Evolutionary conservation across 2,329 filamentous ascomycete genomes (phyloP).

Genomic region (Aspergillus calidoustus): DNA sequence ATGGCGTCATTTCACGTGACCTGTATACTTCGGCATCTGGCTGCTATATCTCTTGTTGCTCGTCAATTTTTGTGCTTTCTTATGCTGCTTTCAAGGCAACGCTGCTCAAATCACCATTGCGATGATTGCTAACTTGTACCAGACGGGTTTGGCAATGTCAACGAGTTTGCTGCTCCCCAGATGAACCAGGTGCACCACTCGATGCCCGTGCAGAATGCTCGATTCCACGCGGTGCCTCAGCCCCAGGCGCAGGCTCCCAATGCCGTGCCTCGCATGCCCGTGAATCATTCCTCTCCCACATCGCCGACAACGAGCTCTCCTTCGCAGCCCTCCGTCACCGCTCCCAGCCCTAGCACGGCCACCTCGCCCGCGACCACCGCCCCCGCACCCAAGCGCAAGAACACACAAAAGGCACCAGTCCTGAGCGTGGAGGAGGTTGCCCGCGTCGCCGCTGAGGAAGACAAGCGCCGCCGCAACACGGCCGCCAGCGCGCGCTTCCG

Average conservation of each 20-base stretch:
- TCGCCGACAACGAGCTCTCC: conserved; percentile 23
- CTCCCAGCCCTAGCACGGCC: conserved; percentile 22
- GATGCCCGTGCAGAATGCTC: conserved; percentile 31
- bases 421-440: conserved; percentile 70
- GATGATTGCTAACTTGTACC: conserved; percentile 13
- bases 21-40: not conserved
- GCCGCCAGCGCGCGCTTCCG: conserved; percentile 90
- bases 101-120: not conserved
- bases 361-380: conserved; percentile 22
- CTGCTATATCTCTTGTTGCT: not conserved
- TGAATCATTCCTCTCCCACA: conserved; percentile 24
- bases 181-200: conserved; percentile 34
- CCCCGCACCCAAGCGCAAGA: conserved; percentile 42
- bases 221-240: conserved; percentile 28
- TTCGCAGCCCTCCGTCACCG: conserved; percentile 25
- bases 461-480: conserved; percentile 88
- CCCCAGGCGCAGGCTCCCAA: conserved; percentile 23
- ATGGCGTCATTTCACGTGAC: conserved; percentile 46
- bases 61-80: not conserved
- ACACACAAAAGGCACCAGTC: conserved; percentile 39
- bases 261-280: conserved; percentile 17
- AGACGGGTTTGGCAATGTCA: conserved; percentile 40
- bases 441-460: conserved; percentile 80
- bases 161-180: conserved; percentile 35
- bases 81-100: not conserved